Conservation (phyloP, 768 basidiomycete genomes). For the Tricholoma furcatifolium region DNA sequence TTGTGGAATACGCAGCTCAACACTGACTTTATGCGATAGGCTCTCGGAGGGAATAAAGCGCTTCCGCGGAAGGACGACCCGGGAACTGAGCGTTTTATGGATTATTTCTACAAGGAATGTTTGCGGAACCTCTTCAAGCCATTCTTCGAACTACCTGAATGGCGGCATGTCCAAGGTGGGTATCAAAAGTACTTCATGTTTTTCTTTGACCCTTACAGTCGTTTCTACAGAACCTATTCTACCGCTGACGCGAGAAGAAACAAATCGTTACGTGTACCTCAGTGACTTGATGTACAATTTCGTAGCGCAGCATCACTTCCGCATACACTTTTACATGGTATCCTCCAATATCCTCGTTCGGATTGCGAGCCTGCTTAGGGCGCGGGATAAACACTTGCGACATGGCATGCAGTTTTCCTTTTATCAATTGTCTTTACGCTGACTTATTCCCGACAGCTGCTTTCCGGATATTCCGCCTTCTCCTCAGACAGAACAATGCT, state of each 20-base stretch:
- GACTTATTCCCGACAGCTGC: conserved; percentile 56
- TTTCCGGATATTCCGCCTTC: conserved; percentile 87
- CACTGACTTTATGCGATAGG: conserved; percentile 22
- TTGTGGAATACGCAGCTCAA: not conserved
- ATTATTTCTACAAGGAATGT: conserved; percentile 91
- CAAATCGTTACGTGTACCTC: conserved; percentile 84
- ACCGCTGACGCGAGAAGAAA: conserved; percentile 66
- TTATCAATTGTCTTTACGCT: conserved; percentile 9
- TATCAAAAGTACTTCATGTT: not conserved
- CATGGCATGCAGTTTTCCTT: conserved; percentile 59
- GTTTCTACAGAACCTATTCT: conserved; percentile 45
- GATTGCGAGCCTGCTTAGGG: conserved; percentile 74
- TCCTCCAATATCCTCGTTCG: conserved; percentile 73
- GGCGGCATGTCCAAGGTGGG: conserved; percentile 36
- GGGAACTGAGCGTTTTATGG: conserved; percentile 83
- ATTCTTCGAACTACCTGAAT: conserved; percentile 70
- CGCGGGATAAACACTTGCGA: conserved; percentile 88
- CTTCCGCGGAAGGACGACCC: conserved; percentile 75
- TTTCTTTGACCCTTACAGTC: conserved; percentile 1
- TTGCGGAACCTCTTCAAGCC: conserved; percentile 80
- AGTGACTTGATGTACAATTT: conserved; percentile 91
- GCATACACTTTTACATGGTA: conserved; percentile 88
- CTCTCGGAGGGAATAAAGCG: conserved; percentile 36
- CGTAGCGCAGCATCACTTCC: conserved; percentile 85
- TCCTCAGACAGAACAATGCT: conserved; percentile 78